Evolutionary conservation across 371 early-diverging fungal genomes (phyloP).

Genomic region (Apophysomyces variabilis): DNA sequence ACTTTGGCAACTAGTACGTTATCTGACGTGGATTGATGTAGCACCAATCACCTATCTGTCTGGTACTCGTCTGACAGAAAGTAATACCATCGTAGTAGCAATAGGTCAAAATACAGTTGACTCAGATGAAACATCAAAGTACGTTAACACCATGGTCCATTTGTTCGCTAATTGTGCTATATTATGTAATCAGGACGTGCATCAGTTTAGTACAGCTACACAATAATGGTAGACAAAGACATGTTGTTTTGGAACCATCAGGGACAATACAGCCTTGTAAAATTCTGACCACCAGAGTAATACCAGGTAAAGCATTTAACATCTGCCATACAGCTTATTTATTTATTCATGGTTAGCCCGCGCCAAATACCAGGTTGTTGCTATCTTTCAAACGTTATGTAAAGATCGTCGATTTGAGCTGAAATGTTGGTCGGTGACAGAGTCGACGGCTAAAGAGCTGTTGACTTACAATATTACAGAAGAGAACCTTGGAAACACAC

Average conservation of each 20-base stretch:
- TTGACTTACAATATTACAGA: background rate
- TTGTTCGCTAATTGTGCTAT: background rate
- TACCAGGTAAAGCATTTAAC: background rate
- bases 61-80: background rate
- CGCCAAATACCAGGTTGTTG: background rate
- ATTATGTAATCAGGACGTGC: background rate
- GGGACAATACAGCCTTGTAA: background rate
- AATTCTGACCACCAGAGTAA: background rate
- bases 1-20: background rate
- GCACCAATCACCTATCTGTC: conserved; percentile 5
- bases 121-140: background rate
- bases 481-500: background rate
- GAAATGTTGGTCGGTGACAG: background rate
- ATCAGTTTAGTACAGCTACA: background rate
- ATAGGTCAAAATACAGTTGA: background rate
- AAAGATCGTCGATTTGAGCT: background rate
- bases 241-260: background rate
- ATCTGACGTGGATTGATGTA: background rate
- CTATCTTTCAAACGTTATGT: background rate
- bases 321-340: background rate
- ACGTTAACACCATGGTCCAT: background rate
- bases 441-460: background rate
- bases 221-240: background rate
- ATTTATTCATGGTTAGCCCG: background rate
- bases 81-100: background rate